Evolutionary conservation across 768 basidiomycete genomes (phyloP).

Genomic region (Pleurotus citrinopileatus): DNA sequence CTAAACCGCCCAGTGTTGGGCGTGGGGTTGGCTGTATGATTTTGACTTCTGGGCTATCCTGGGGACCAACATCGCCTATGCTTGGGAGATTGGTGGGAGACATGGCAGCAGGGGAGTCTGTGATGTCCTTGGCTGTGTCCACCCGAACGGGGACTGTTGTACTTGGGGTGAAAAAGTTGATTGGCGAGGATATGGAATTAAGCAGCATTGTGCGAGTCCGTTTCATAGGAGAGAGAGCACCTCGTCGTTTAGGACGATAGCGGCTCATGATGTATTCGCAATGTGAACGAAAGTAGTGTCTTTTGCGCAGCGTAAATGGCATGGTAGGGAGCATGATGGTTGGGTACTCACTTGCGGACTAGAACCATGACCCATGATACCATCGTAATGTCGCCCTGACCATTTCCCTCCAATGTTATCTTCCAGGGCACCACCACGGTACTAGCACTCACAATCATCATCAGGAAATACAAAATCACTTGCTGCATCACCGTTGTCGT

Average conservation of each 20-base stretch:
- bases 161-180: slow-evolving; percentile 5
- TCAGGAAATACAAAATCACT: slow-evolving; percentile 49
- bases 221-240: slow-evolving; percentile 11
- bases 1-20: not conserved
- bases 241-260: slow-evolving; percentile 16
- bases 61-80: not conserved
- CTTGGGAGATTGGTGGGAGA: not conserved
- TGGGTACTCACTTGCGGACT: slow-evolving; percentile 45
- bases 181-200: slow-evolving; percentile 31
- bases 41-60: not conserved
- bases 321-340: not conserved
- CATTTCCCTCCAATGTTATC: slow-evolving; percentile 1
- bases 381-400: slow-evolving; percentile 45
- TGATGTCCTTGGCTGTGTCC: slow-evolving; percentile 12
- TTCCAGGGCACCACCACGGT: not conserved
- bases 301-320: slow-evolving; percentile 15
- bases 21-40: not conserved
- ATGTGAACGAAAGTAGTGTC: slow-evolving; percentile 41
- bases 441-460: slow-evolving; percentile 38
- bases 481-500: slow-evolving; percentile 48
- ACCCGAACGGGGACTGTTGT: slow-evolving; percentile 4
- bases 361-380: slow-evolving; percentile 69
- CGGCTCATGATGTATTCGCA: slow-evolving; percentile 33
- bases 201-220: slow-evolving; percentile 27
- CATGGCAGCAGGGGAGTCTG: not conserved